Base-by-base conservation (phyloP, 805 yeast genomes). In the Candida insectorum region DNA sequence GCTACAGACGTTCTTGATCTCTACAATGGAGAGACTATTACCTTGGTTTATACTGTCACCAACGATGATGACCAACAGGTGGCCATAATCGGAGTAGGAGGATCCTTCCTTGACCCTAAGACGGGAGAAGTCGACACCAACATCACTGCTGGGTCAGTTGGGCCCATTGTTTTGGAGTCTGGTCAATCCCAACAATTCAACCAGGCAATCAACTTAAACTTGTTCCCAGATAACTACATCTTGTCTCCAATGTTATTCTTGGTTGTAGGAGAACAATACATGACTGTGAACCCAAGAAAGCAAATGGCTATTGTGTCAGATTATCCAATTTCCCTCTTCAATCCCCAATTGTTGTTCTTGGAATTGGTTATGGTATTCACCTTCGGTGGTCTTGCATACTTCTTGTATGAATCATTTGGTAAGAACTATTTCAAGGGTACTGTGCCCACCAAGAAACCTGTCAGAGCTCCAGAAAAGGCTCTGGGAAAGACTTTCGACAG, bases 321-420 rank as follows among this genome's bases (percentile, higher is more conserved):
- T 48, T 73, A 72, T 23, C 72, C 80, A 36, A 64, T 88, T 47
- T 81, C 94, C 0, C 43, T 80, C 34, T 79, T 81, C 60, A 76
- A 84, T 53, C 93, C 89, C 10, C 78, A 80, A 58, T 73, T 87
- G 50, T 52, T 86, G 38, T 55, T 83, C 22, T 72, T 83, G 44
- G 82, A 79, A 52, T 32, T 76, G 11, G 45, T 84, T 16, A 59
- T 85, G 37, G 45, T 65, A 3, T 70, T 60, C 15, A 55, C 79
- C 13, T 33, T 79, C 18, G 79, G 64, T 32, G 73, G 62, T 26
- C 46, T 71, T 29, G 78, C 65, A 27, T 82, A 79, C 56, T 54
- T 64, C 41, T 53, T 57, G 22, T 72, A 71, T 57, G 51, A 49
- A 26, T 46, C 56, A 27, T 72, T 66, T 49, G 77, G 78, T 36